Conservation (phyloP, 495 filamentous ascomycete genomes). For the Glutinoglossum americanum region DNA sequence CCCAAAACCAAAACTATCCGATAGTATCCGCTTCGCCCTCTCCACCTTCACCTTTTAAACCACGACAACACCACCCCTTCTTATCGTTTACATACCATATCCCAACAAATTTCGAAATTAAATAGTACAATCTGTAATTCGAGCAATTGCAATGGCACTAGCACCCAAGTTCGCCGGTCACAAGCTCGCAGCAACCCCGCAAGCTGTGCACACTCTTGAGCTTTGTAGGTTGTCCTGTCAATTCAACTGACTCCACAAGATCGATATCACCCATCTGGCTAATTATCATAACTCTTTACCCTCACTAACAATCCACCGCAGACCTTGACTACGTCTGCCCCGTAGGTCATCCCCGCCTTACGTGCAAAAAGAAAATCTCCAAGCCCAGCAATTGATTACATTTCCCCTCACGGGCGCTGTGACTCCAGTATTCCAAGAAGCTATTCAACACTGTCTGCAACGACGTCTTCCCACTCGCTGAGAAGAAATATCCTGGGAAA, state of each 20-base stretch:
- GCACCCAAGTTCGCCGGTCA: conserved; percentile 60
- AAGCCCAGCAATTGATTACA: too few relatives aligned
- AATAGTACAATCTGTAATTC: background rate
- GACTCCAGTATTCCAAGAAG: conserved; percentile 32
- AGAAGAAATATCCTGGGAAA: conserved; percentile 30
- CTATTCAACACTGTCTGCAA: conserved; percentile 52
- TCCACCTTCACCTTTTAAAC: background rate
- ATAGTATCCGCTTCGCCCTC: too few relatives aligned
- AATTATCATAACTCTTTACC: background rate
- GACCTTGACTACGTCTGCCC: conserved; percentile 78
- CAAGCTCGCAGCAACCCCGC: conserved; percentile 27
- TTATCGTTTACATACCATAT: background rate
- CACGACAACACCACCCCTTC: background rate
- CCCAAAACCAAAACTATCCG: too few relatives aligned
- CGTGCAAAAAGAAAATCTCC: too few relatives aligned
- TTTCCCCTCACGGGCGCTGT: background rate
- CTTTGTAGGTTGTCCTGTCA: conserved; percentile 27
- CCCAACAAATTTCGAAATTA: background rate
- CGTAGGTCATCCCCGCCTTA: conserved; percentile 17
- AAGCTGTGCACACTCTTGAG: conserved; percentile 50
- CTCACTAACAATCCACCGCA: conserved; percentile 8
- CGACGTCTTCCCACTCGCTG: conserved; percentile 31
- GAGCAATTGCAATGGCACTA: conserved; percentile 36
- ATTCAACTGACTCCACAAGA: background rate
- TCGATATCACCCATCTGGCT: background rate